Evolutionary conservation across 768 basidiomycete species (phyloP).

Genomic region (Lentinula edodes): DNA sequence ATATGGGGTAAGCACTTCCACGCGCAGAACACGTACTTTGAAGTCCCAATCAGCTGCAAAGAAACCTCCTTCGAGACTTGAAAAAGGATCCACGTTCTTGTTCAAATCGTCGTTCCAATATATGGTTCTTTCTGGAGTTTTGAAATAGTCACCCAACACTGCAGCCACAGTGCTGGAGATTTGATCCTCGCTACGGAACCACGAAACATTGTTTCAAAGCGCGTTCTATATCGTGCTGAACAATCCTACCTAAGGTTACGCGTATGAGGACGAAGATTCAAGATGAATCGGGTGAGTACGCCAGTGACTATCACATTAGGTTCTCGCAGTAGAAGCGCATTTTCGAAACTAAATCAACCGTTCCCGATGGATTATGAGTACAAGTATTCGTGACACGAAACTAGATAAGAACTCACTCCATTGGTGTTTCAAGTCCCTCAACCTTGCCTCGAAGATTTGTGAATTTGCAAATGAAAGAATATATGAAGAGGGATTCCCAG

Average conservation of each 20-base stretch:
- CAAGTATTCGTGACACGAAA: constrained; percentile 3
- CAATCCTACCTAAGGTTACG: constrained; percentile 80
- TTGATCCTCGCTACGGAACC: constrained; percentile 61
- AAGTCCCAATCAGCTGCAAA: constrained; percentile 78
- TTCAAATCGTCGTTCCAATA: constrained; percentile 74
- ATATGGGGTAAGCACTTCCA: constrained; percentile 14
- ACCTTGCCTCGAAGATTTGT: constrained; percentile 69
- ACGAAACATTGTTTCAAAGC: constrained; percentile 21
- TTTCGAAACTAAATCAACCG: constrained; percentile 57
- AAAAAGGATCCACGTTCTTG: constrained; percentile 72
- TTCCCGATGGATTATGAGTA: constrained; percentile 27
- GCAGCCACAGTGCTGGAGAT: constrained; percentile 70
- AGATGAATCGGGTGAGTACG: constrained; percentile 70
- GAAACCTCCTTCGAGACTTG: constrained; percentile 61
- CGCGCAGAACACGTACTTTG: constrained; percentile 50
- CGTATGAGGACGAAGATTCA: constrained; percentile 81
- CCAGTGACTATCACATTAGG: constrained; percentile 69
- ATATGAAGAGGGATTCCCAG: constrained; percentile 86
- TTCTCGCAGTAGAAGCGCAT: constrained; percentile 67
- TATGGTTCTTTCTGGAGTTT: constrained; percentile 64
- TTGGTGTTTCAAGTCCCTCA: constrained; percentile 73
- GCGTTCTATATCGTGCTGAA: constrained; percentile 18
- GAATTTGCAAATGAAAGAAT: constrained; percentile 81
- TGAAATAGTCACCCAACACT: constrained; percentile 70
- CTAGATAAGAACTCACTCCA: constrained; percentile 62